Evolutionary conservation across 2,329 filamentous ascomycete species (phyloP), one percentile per base, ranked within the genome.

Genomic region (Penicillium brasilianum): DNA sequence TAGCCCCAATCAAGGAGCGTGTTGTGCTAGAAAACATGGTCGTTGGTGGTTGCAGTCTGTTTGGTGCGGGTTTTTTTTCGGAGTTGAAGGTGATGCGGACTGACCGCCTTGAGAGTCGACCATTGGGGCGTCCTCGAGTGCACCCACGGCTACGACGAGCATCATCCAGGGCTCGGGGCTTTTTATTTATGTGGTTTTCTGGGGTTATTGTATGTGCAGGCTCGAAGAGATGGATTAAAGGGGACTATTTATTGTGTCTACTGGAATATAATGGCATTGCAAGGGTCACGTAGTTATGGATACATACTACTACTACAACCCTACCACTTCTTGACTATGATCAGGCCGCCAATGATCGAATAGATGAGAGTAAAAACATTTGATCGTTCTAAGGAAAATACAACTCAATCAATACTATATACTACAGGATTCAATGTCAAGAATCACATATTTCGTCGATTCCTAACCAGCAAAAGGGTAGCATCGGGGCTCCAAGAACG

Each of bases 21-120:
- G 64, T 58, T 57, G 64, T 58, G 57, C 59, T 64, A 48, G 67
- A 59, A 37, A 72, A 71, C 71, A 73, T 73, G 50, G 61, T 65
- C 41, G 60, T 58, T 65, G 63, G 44, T 25, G 44, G 43, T 60
- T 51, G 34, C 13, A 41, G 44, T 55, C 32, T 58, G 59, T 57
- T 62, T 60, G 39, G 54, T 61, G 62, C 55, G 61, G 66, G 64
- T 63, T 69, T 70, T 69, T 70, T 67, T 57, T 67, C 49, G 55
- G 55, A 52, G 55, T 59, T 61, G 41, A 36, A 55, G 44, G 50
- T 36, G 34, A 54, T 58, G 61, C 32, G 53, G 55, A 30, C 49
- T 62, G 59, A 64, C 63, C 61, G 63, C 60, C 61, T 65, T 65
- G 39, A 7, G 32, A 30, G 28, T 39, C 44, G 39, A 22, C 30